Percentiles rank a stretch among this genome's conserved stretches.
Evolutionary conservation across 148 eudicot species (phyloP).

Genomic region (Rhododendron mucronatum): DNA sequence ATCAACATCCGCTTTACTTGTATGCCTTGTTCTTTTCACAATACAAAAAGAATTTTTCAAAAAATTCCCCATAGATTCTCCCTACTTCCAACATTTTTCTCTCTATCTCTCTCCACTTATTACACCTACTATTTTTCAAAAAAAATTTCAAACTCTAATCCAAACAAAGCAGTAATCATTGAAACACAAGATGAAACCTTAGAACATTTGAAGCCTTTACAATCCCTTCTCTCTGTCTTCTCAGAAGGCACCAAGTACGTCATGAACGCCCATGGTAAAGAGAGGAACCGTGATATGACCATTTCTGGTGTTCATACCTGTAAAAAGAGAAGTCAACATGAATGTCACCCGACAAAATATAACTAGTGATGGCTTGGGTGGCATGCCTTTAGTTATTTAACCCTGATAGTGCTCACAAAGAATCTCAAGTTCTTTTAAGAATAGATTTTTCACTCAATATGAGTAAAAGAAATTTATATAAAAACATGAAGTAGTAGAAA

Average conservation of each 20-base stretch:
- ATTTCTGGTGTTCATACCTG: slow-evolving; percentile 51
- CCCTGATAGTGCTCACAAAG: not conserved
- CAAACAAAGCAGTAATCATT: too few relatives aligned
- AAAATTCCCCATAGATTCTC: too few relatives aligned
- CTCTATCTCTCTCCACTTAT: too few relatives aligned
- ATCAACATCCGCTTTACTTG: not conserved
- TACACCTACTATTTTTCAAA: too few relatives aligned
- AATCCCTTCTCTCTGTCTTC: slow-evolving; percentile 37
- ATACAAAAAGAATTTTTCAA: too few relatives aligned
- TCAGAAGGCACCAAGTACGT: slow-evolving; percentile 43
- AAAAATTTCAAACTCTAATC: too few relatives aligned
- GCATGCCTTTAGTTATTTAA: not conserved
- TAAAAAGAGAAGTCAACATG: slow-evolving; percentile 16
- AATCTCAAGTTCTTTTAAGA: too few relatives aligned
- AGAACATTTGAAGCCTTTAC: slow-evolving; percentile 51
- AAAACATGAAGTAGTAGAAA: too few relatives aligned
- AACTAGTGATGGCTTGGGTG: not conserved
- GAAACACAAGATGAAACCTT: slow-evolving; percentile 37
- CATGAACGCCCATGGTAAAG: slow-evolving; percentile 54
- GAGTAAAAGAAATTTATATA: too few relatives aligned
- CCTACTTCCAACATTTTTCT: too few relatives aligned
- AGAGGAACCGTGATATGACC: slow-evolving; percentile 52
- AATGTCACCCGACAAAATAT: slow-evolving; percentile 1
- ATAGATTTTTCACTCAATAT: too few relatives aligned
- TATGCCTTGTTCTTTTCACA: too few relatives aligned